Base-by-base conservation (phyloP, 2,329 filamentous ascomycete genomes). In the Alternaria sp. region DNA sequence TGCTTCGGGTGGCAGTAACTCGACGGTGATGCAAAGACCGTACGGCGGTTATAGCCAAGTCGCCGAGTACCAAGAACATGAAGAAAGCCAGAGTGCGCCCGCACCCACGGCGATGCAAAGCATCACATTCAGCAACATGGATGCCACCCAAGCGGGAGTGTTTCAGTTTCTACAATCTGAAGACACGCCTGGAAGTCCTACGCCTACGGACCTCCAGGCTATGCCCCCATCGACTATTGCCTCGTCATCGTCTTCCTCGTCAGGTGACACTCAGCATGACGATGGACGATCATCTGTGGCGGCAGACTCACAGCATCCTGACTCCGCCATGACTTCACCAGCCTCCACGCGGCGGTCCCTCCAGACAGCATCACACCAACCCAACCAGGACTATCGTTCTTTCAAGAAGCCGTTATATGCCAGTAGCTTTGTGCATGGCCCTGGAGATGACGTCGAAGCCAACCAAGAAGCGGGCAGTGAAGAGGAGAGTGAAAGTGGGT, bases 11-110 rank as follows among this genome's bases (percentile, higher is more conserved):
- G 81, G 77, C n/a, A 84, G 82, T 69, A 81, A 78, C 58, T 82
- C 81, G 2, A 84, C 83, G 4, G 77, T 83, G 12, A 84, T 81
- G 11, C 81, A 83, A 64, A 74, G 74, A 45, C 81, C 80, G 5
- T 82, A 82, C 64, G 74, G 82, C 59, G 74, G 82, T 32, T 73
- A 71, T 49, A 70, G 62, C 19, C 66, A 67, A 46, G 61, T 66
- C 23, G 61, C 62, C 15, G 74, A 75, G 36, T 69, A 68, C 59
- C 74, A 74, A 45, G 66, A 67, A 32, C 26, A 12, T 40, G 56
- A 46, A 57, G 70, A 72, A 59, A 65, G 17, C 32, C 36, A 52
- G 30, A 66, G 62, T 40, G 65, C 59, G 56, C 71, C 69, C 49
- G 62, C 56, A 15, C 32, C 59, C 36, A 65, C 67, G 57, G 13